Evolutionary conservation across 257 asterid species (phyloP).

Genomic region (Henckelia pumila): DNA sequence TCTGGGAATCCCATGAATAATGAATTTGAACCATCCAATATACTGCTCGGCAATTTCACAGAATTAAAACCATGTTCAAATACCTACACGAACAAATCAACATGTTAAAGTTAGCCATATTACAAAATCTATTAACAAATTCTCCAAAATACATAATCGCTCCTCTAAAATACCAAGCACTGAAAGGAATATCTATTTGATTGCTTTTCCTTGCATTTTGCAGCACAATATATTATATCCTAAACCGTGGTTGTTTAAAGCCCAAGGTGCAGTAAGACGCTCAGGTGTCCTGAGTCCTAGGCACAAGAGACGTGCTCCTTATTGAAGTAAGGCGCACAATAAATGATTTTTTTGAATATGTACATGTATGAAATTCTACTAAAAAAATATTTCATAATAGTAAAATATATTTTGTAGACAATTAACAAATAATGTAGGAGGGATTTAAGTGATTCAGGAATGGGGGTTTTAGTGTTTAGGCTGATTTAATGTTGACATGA

Average conservation of each 20-base stretch:
- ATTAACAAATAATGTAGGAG: neutral
- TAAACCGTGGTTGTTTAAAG: neutral
- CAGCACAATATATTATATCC: neutral
- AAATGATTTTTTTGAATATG: too few species aligned
- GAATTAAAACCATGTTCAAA: slow-evolving; percentile 75
- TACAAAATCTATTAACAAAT: slow-evolving; percentile 12
- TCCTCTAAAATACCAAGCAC: neutral
- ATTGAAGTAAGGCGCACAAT: neutral
- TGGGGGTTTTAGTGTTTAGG: neutral
- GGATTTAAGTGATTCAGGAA: neutral
- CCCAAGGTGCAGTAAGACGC: neutral
- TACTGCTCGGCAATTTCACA: slow-evolving; percentile 69
- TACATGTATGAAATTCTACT: too few species aligned
- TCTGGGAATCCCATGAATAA: slow-evolving; percentile 95
- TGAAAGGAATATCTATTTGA: neutral
- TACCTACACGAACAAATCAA: slow-evolving; percentile 54
- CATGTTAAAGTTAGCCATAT: slow-evolving; percentile 21
- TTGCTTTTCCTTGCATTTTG: neutral
- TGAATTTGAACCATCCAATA: slow-evolving; percentile 64
- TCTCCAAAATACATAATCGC: neutral
- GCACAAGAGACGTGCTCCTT: neutral
- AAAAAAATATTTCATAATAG: too few species aligned
- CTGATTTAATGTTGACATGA: neutral
- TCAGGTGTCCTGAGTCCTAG: neutral
- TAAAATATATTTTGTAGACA: too few species aligned